Conservation (phyloP, 1,284 basidiomycete genomes). For the Agaricales sp. region DNA sequence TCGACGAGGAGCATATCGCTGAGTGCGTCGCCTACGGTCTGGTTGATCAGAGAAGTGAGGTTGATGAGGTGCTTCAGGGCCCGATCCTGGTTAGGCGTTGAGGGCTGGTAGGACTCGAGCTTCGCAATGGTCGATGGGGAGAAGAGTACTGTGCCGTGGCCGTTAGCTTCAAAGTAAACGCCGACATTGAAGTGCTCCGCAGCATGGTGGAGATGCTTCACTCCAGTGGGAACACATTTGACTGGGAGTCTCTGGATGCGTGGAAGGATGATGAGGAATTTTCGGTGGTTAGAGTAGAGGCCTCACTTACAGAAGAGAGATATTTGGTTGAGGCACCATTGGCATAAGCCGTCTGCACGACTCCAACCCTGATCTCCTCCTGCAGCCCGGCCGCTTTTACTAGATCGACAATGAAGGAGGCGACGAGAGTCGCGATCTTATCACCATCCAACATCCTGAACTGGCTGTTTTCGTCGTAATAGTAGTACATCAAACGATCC, state of each 20-base stretch:
- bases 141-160: constrained; percentile 96
- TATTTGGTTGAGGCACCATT: constrained; percentile 97
- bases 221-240: constrained; percentile 92
- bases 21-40: constrained; percentile 96
- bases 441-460: constrained; percentile 97
- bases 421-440: constrained; percentile 93
- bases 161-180: constrained; percentile 99
- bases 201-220: constrained; percentile 97
- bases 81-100: constrained; percentile 71
- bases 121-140: constrained; percentile 61
- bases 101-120: constrained; percentile 56
- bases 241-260: constrained; percentile 74
- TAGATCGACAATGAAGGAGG: constrained; percentile 88
- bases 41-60: constrained; percentile 86
- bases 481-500: constrained; percentile 95
- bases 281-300: constrained; percentile 1
- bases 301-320: constrained; percentile 54
- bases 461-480: constrained; percentile 63
- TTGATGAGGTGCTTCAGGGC: constrained; percentile 71
- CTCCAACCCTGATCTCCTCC: constrained; percentile 69
- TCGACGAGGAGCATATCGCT: constrained; percentile 97
- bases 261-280: constrained; percentile 5
- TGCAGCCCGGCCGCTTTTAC: constrained; percentile 79
- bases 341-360: constrained; percentile 98
- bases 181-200: constrained; percentile 92